phyloP scores from a whole-genome alignment of 2,329 filamentous ascomycete genomes.

The Fusarium sp. region DNA sequence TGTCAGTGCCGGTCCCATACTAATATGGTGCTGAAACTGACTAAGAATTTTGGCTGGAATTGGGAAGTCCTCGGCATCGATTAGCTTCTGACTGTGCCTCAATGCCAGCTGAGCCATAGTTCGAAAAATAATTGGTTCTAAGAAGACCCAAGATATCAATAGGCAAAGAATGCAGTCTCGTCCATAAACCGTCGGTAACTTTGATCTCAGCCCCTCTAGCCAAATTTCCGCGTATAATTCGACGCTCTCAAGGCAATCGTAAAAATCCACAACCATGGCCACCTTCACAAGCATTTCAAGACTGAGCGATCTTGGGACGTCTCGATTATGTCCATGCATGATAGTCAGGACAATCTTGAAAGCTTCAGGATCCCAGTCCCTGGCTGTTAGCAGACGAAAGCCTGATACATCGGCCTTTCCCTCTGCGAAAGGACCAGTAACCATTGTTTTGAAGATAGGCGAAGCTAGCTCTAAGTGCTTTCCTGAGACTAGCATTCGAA shows the following conservation, averaged over 20 bases:
- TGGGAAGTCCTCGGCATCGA: slow-evolving; percentile 1
- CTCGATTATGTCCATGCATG: slow-evolving; percentile 36
- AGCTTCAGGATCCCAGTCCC: slow-evolving; percentile 39
- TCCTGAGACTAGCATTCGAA: background rate
- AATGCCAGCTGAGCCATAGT: slow-evolving; percentile 13
- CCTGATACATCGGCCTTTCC: rapidly evolving
- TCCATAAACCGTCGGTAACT: background rate
- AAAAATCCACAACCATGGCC: slow-evolving; percentile 40
- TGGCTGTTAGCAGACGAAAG: background rate
- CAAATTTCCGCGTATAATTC: slow-evolving; percentile 9
- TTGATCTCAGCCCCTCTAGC: background rate
- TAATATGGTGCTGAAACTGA: background rate
- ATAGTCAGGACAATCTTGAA: slow-evolving; percentile 36
- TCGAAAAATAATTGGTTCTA: background rate
- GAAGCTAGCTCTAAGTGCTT: slow-evolving; percentile 8
- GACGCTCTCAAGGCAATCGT: slow-evolving; percentile 34
- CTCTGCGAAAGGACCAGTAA: background rate
- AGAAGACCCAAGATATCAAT: slow-evolving; percentile 30
- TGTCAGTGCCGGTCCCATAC: background rate
- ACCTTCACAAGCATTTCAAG: slow-evolving; percentile 39
- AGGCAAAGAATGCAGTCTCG: slow-evolving; percentile 14
- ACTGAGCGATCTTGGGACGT: slow-evolving; percentile 20
- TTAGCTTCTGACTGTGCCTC: background rate
- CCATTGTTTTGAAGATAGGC: background rate
- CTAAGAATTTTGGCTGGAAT: slow-evolving; percentile 1